phyloP scores from a whole-genome alignment of 192 early-diverging fungal genomes.

The Lunasporangiospora selenospora region DNA sequence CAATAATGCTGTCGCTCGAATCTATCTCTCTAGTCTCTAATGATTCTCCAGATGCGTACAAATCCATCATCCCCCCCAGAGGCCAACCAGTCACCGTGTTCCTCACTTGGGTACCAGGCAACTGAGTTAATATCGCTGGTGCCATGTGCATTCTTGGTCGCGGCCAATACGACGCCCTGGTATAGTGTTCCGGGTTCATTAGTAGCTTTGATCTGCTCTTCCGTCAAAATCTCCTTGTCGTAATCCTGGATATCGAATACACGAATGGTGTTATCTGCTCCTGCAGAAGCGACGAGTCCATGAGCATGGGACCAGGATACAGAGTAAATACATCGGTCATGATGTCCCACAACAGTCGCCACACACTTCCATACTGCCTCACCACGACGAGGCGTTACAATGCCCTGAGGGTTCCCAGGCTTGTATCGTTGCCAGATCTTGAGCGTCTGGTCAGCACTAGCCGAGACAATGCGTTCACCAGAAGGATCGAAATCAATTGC shows the following conservation, averaged over 20 bases:
- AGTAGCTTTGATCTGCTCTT: constrained; percentile 13
- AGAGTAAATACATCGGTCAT: constrained; percentile 89
- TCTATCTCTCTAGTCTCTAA: constrained; percentile 34
- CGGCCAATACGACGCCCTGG: constrained; percentile 34
- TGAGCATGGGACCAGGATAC: constrained; percentile 88
- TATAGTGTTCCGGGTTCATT: constrained; percentile 35
- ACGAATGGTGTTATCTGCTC: constrained; percentile 83
- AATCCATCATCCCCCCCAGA: constrained; percentile 92
- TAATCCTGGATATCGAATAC: constrained; percentile 57
- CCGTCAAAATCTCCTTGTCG: constrained; percentile 3
- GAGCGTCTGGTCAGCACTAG: constrained; percentile 87
- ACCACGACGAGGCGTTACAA: constrained; percentile 53
- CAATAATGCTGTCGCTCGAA: too few species aligned
- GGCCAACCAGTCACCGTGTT: constrained; percentile 72
- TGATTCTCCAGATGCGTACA: constrained; percentile 82
- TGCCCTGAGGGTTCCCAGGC: constrained; percentile 55
- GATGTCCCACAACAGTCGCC: constrained; percentile 68
- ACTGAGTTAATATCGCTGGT: constrained; percentile 91
- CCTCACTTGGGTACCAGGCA: constrained; percentile 77
- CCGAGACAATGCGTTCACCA: constrained; percentile 73
- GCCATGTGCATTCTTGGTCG: constrained; percentile 77
- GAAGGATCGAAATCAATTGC: constrained; percentile 82
- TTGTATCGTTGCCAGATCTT: constrained; percentile 75
- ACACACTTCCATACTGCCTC: constrained; percentile 76
- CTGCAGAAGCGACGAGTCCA: constrained; percentile 78